phyloP scores from a whole-genome alignment of 495 filamentous ascomycete species.

The Glonium stellatum region DNA sequence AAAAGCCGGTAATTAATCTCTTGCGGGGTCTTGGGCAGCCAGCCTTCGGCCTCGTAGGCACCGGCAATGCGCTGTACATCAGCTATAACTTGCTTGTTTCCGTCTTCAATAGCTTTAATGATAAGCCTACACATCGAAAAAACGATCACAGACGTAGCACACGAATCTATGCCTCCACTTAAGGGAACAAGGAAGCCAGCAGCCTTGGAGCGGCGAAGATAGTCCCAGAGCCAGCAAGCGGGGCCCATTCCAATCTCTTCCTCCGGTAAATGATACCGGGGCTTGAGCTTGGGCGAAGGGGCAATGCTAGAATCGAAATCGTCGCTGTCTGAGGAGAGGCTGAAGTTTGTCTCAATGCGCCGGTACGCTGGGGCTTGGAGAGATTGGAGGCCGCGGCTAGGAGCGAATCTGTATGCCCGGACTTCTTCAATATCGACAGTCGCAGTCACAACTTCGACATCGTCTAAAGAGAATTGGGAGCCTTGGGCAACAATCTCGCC shows the following conservation, averaged over 20 bases:
- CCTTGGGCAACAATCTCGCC: constrained; percentile 65
- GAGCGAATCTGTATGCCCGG: constrained; percentile 45
- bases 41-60: constrained; percentile 44
- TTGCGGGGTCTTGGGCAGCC: constrained; percentile 45
- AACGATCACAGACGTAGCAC: constrained; percentile 59
- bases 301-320: constrained; percentile 30
- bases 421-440: constrained; percentile 79
- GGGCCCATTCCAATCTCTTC: constrained; percentile 69
- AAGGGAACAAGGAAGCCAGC: constrained; percentile 42
- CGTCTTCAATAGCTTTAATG: constrained; percentile 54
- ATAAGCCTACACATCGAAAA: constrained; percentile 48
- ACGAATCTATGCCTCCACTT: constrained; percentile 69
- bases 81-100: constrained; percentile 61
- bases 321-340: constrained; percentile 31
- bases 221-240: constrained; percentile 81
- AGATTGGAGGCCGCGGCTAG: constrained; percentile 54
- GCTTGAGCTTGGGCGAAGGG: constrained; percentile 30
- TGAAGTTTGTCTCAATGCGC: constrained; percentile 42
- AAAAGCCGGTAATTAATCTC: constrained; percentile 52
- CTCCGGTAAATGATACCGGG: constrained; percentile 56
- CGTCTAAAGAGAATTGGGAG: constrained; percentile 66
- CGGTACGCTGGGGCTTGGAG: constrained; percentile 35
- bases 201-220: constrained; percentile 46
- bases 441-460: constrained; percentile 79
- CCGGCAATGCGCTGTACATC: constrained; percentile 60